Evolutionary conservation across 805 yeast species (phyloP).

Genomic region (Millerozyma acaciae): DNA sequence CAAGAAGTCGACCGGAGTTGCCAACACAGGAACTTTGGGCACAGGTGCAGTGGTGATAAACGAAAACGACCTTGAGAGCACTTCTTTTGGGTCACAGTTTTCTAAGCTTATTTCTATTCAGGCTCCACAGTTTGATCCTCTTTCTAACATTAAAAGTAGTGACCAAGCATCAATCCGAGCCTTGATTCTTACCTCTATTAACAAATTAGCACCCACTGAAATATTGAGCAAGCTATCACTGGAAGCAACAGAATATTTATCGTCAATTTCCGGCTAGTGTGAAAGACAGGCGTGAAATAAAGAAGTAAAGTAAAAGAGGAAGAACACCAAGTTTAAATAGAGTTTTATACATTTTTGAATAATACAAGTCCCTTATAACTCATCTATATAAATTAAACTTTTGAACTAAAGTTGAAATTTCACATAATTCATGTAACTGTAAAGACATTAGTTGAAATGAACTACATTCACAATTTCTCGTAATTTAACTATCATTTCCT

Average conservation of each 20-base stretch:
- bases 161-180: slow-evolving; percentile 26
- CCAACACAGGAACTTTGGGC: slow-evolving; percentile 7
- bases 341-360: no score
- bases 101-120: slow-evolving; percentile 68
- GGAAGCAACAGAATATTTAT: slow-evolving; percentile 13
- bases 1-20: slow-evolving; percentile 9
- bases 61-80: slow-evolving; percentile 58
- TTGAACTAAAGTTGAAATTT: neutral
- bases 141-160: slow-evolving; percentile 44
- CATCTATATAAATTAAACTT: no score
- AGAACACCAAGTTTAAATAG: no score
- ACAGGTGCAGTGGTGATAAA: slow-evolving; percentile 29
- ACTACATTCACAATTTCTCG: no score
- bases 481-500: slow-evolving; percentile 1
- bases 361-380: slow-evolving; percentile 1
- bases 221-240: slow-evolving; percentile 25
- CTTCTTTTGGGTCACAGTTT: slow-evolving; percentile 81
- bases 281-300: no score
- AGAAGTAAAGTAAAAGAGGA: no score
- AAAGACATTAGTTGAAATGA: no score
- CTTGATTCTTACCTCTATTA: slow-evolving; percentile 23
- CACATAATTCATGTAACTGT: neutral
- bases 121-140: slow-evolving; percentile 65
- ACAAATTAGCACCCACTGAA: slow-evolving; percentile 20
- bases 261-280: no score